Evolutionary conservation across 2,329 filamentous ascomycete genomes (phyloP).

Genomic region (Scytalidium lignicola): DNA sequence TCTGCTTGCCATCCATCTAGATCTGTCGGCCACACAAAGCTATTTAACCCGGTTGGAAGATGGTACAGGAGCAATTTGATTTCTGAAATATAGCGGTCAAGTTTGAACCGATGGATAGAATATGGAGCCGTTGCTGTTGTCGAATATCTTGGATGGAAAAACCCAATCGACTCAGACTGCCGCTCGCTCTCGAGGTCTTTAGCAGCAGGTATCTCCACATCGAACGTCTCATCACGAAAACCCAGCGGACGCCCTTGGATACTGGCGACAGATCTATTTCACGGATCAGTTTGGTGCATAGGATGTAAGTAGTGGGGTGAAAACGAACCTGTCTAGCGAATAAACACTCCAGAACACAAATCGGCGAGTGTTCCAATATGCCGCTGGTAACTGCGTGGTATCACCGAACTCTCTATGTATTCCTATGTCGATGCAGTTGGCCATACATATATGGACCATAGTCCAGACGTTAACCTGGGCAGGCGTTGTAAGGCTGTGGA

Average conservation of each 20-base stretch:
- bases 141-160: no score
- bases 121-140: slow-evolving; percentile 13
- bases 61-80: slow-evolving; percentile 13
- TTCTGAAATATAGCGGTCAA: slow-evolving; percentile 14
- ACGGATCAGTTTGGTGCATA: not conserved
- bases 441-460: slow-evolving; percentile 30
- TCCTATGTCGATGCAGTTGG: slow-evolving; percentile 33
- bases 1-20: not conserved
- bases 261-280: slow-evolving; percentile 28
- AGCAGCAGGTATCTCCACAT: slow-evolving; percentile 21
- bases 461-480: slow-evolving; percentile 33
- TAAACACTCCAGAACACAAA: slow-evolving; percentile 24
- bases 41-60: not conserved
- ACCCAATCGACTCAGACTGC: slow-evolving; percentile 6
- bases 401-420: slow-evolving; percentile 29
- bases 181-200: slow-evolving; percentile 6
- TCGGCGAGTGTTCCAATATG: no score
- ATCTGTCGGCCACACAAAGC: not conserved
- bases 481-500: slow-evolving; percentile 30
- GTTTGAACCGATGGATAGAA: slow-evolving; percentile 23
- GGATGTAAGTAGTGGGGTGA: not conserved
- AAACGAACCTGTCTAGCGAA: slow-evolving; percentile 29
- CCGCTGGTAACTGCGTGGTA: slow-evolving; percentile 4
- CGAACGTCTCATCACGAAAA: slow-evolving; percentile 33
- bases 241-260: slow-evolving; percentile 34